Evolutionary conservation across 306 rosid genomes (phyloP), one percentile per base, ranked within the genome.

Genomic region (Trichosanthes cucumerina): DNA sequence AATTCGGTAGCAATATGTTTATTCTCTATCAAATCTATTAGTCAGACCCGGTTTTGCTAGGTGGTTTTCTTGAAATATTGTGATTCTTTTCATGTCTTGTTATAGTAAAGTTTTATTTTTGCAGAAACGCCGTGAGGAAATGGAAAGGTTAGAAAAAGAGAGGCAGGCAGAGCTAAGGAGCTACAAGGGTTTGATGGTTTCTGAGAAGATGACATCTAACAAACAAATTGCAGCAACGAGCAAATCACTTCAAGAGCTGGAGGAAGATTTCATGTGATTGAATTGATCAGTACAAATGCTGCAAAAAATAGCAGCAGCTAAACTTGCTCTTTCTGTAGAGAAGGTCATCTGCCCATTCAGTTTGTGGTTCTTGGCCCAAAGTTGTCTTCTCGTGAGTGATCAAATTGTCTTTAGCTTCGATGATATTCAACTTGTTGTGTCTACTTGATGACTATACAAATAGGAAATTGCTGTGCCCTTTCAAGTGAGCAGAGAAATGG

Each of bases 111-210:
- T 56, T 78, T 0, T 21, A 2, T 59, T 57, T 77, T 78, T 78
- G 80, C 87, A 94, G 98, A 94, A 94, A 85, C 96, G 96, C 6
- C 95, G 92, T 0, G 97, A 94, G 86, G 98, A 94, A 80, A 14
- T 94, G 91, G 98, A 90, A 7, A 90, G 97, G 77, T 87, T 94
- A 13, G 98, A 94, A 62, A 92, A 90, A 83, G 98, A 94, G 86
- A 92, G 81, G 80, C 97, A 94, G 81, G 81, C 90, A 16, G 98
- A 94, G 83, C 79, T 92, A 50, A 89, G 89, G 89, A 94, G 98
- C 91, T 94, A 94, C 85, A 94, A 90, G 83, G 97, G 96, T 71
- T 83, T 94, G 88, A 94, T 94, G 97, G 92, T 89, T n/a, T 85
- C 96, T 7, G 97, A 90, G 70, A 94, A 94, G 24, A 92, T 94